Evolutionary conservation across 2,329 filamentous ascomycete species (phyloP).

Genomic region (Scorias spongiosa): DNA sequence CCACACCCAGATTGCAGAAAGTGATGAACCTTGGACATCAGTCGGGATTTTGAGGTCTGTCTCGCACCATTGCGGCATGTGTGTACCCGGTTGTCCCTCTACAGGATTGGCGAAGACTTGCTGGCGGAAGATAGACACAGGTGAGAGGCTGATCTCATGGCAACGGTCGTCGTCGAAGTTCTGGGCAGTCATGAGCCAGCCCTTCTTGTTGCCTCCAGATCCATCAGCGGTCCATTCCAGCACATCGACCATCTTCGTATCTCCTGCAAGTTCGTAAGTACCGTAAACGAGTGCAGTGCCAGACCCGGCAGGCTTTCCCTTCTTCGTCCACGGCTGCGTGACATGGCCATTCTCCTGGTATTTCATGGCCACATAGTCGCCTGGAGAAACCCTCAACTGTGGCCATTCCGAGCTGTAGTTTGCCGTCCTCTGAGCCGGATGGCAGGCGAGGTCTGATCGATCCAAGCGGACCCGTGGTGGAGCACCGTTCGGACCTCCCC

Average conservation of each 20-base stretch:
- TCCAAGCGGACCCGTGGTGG: constrained; percentile 28
- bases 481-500: too few species aligned
- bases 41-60: constrained; percentile 61
- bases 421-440: constrained; percentile 43
- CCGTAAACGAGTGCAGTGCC: constrained; percentile 35
- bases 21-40: constrained; percentile 45
- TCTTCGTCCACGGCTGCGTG: constrained; percentile 25
- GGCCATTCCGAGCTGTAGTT: constrained; percentile 41
- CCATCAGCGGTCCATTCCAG: constrained; percentile 72
- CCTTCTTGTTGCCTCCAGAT: constrained; percentile 64
- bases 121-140: constrained; percentile 45
- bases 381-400: constrained; percentile 42
- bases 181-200: constrained; percentile 58
- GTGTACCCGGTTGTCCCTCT: constrained; percentile 30
- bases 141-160: constrained; percentile 54
- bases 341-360: constrained; percentile 38
- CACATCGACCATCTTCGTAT: constrained; percentile 48
- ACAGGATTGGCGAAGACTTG: constrained; percentile 38
- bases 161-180: constrained; percentile 86
- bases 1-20: constrained; percentile 94
- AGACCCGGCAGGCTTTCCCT: constrained; percentile 27
- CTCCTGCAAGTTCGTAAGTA: constrained; percentile 30
- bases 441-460: constrained; percentile 45
- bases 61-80: constrained; percentile 57
- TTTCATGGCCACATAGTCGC: constrained; percentile 32